Evolutionary conservation across 495 filamentous ascomycete genomes (phyloP).

Genomic region (Jackrogersella multiformis): DNA sequence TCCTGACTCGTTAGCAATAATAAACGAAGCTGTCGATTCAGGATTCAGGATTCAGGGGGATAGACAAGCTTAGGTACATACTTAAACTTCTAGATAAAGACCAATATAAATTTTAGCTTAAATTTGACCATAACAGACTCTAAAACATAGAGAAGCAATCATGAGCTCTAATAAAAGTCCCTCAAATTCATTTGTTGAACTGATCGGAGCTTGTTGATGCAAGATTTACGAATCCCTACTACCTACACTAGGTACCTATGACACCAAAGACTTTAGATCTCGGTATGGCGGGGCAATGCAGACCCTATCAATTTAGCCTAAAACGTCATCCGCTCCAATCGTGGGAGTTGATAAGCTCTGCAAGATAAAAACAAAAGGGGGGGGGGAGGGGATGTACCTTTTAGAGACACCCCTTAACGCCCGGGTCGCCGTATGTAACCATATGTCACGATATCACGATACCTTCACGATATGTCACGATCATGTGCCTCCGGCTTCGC

Average conservation of each 20-base stretch:
- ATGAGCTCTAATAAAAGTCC: conserved; percentile 18
- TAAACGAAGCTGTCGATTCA: background rate
- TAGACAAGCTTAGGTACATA: no score
- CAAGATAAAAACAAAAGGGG: no score
- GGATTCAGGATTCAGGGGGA: no score
- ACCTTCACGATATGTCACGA: background rate
- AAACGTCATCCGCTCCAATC: conserved; percentile 36
- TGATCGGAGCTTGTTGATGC: conserved; percentile 35
- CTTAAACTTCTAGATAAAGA: no score
- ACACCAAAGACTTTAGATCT: conserved; percentile 27
- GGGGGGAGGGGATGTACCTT: no score
- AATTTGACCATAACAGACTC: background rate
- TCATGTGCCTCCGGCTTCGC: conserved; percentile 21
- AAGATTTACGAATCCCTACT: conserved; percentile 35
- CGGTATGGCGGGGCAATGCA: conserved; percentile 39
- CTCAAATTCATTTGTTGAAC: conserved; percentile 16
- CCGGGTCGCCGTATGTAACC: conserved; percentile 2
- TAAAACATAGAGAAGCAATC: background rate
- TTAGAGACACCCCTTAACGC: background rate
- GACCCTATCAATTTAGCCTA: conserved; percentile 39
- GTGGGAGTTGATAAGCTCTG: conserved; percentile 7
- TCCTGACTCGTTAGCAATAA: conserved; percentile 35
- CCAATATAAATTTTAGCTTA: background rate
- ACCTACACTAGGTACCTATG: no score
- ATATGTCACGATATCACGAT: conserved; percentile 4